Percentiles rank a stretch among this genome's conserved stretches.
Evolutionary conservation across 2,329 filamentous ascomycete genomes (phyloP).

Genomic region (Tolypocladium amazonense): DNA sequence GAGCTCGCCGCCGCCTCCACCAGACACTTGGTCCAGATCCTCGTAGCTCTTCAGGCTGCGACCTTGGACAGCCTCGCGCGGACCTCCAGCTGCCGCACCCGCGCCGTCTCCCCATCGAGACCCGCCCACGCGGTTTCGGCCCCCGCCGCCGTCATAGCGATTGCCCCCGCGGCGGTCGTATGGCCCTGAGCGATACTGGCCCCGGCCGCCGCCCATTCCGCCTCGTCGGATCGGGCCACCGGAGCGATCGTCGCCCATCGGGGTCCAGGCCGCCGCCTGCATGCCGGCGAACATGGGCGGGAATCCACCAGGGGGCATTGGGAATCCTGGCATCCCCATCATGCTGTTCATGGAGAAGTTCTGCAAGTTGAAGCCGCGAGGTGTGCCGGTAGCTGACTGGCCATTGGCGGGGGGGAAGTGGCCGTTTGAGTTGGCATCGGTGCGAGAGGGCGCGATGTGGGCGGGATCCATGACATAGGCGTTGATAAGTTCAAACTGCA

Average conservation of each 20-base stretch:
- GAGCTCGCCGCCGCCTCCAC: constrained; percentile 67
- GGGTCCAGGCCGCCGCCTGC: constrained; percentile 39
- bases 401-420: constrained; percentile 79
- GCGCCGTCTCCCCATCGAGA: constrained; percentile 67
- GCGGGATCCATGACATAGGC: constrained; percentile 89
- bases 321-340: constrained; percentile 50
- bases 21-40: constrained; percentile 79
- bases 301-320: constrained; percentile 36
- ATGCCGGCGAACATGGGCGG: constrained; percentile 44
- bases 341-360: constrained; percentile 54
- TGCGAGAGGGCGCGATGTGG: constrained; percentile 86
- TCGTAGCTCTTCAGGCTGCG: constrained; percentile 95
- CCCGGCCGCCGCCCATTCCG: constrained; percentile 38
- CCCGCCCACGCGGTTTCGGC: constrained; percentile 37
- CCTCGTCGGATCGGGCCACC: constrained; percentile 61
- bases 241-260: constrained; percentile 45
- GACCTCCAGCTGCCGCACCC: constrained; percentile 67
- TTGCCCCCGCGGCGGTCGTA: constrained; percentile 59
- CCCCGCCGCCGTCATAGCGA: constrained; percentile 42
- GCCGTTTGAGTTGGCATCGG: constrained; percentile 89
- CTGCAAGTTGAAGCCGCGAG: constrained; percentile 80
- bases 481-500: constrained; percentile 78
- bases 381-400: constrained; percentile 71
- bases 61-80: constrained; percentile 84
- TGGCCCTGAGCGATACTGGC: constrained; percentile 56